These are phyloP conservation scores for Neonectria punicea DNA, from an alignment of 2,329 filamentous ascomycete species.

Conservation along the genomic window DNA sequence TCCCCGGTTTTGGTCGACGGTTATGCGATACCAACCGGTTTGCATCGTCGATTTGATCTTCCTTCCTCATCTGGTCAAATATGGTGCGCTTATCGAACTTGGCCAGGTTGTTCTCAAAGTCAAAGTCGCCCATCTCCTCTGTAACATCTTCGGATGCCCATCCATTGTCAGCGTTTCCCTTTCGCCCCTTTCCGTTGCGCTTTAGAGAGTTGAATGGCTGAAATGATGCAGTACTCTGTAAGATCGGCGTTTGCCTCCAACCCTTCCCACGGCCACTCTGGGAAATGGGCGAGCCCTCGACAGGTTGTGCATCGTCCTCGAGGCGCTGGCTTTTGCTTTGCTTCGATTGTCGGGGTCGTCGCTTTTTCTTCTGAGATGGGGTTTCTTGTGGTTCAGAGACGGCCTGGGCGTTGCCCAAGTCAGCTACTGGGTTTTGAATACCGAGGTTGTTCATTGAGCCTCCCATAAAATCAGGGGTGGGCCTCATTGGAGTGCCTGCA, in stretches of 20 bases:
- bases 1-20: conserved; percentile 73
- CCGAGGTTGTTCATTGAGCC: conserved; percentile 43
- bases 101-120: conserved; percentile 88
- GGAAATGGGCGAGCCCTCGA: conserved; percentile 37
- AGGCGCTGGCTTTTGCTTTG: conserved; percentile 43
- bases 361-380: conserved; percentile 46
- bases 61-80: conserved; percentile 90
- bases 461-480: conserved; percentile 40
- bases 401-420: conserved; percentile 33
- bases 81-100: conserved; percentile 95
- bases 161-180: conserved; percentile 71
- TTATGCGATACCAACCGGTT: conserved; percentile 94
- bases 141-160: conserved; percentile 98
- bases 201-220: conserved; percentile 72
- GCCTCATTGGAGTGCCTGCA: conserved; percentile 23
- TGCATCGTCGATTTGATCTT: conserved; percentile 89
- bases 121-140: conserved; percentile 94
- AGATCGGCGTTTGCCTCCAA: conserved; percentile 69
- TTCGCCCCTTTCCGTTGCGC: conserved; percentile 61
- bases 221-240: conserved; percentile 70
- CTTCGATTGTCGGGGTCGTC: conserved; percentile 47
- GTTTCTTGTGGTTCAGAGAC: conserved; percentile 34
- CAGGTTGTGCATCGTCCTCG: conserved; percentile 41
- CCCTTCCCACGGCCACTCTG: conserved; percentile 60
- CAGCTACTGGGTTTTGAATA: conserved; percentile 30